Conservation (phyloP, 352 stramenopile species). For the Globisporangium emineosum region DNA sequence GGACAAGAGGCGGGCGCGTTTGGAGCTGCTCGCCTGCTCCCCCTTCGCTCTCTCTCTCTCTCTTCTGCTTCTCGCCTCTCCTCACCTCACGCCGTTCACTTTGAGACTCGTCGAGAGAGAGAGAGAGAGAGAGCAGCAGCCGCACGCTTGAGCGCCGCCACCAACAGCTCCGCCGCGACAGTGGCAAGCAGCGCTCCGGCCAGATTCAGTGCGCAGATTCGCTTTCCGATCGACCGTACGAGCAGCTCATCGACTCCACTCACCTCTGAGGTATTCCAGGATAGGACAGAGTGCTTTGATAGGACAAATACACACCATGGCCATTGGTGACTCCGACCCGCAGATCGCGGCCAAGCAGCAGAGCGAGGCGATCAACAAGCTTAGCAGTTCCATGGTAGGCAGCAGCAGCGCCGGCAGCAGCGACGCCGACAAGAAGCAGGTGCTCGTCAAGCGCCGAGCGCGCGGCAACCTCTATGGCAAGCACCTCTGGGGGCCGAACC, state of each 20-base stretch:
- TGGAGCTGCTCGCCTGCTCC: background rate
- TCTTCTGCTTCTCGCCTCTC: background rate
- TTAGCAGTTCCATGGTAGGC: slow-evolving; percentile 11
- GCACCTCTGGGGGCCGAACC: slow-evolving; percentile 41
- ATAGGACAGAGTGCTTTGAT: background rate
- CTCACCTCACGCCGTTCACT: background rate
- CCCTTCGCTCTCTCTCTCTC: background rate
- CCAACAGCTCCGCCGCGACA: background rate
- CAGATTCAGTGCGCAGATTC: background rate
- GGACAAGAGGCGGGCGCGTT: background rate
- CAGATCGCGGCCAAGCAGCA: slow-evolving; percentile 2
- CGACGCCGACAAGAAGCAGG: slow-evolving; percentile 7
- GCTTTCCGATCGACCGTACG: background rate
- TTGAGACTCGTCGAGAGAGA: slow-evolving; percentile 2
- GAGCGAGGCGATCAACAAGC: background rate
- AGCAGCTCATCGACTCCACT: background rate
- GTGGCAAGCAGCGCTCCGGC: background rate
- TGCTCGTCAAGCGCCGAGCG: slow-evolving; percentile 12
- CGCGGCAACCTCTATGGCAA: slow-evolving; percentile 31
- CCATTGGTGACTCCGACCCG: background rate
- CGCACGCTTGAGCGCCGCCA: background rate
- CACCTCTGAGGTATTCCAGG: no score
- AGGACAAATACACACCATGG: slow-evolving; percentile 4
- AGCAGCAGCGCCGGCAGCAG: background rate
- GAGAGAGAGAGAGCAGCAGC: slow-evolving; percentile 1